Conservation (phyloP, 257 asterid genomes). For the Petunia secreta region DNA sequence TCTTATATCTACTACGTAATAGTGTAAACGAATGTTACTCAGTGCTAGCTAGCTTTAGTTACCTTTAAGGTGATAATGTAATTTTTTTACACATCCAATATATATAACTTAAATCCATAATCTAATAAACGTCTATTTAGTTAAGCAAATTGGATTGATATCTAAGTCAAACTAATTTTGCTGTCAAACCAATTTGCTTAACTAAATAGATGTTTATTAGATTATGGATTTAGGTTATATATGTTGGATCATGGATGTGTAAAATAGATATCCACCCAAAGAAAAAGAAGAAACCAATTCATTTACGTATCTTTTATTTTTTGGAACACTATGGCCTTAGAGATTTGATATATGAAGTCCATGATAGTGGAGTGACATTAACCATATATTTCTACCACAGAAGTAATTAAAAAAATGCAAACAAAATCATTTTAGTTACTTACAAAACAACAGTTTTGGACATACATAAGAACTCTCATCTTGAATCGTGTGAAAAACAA, state of each 20-base stretch:
- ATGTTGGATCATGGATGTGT: no score
- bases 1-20: background rate
- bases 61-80: no score
- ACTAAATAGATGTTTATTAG: background rate
- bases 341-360: background rate
- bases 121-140: background rate
- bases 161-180: no score
- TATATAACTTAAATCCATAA: background rate
- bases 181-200: background rate
- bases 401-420: background rate
- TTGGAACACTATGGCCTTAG: background rate
- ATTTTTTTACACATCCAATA: no score
- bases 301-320: background rate
- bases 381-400: background rate
- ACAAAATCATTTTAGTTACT: conserved; percentile 3
- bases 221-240: background rate
- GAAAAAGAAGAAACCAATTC: background rate
- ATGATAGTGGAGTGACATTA: background rate
- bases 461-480: conserved; percentile 9
- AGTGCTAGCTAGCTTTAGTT: no score
- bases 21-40: background rate
- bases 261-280: background rate
- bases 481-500: conserved; percentile 22
- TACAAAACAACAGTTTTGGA: background rate
- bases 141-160: background rate